phyloP scores from a whole-genome alignment of 1,284 basidiomycete genomes.

The Pholiota adiposa region DNA sequence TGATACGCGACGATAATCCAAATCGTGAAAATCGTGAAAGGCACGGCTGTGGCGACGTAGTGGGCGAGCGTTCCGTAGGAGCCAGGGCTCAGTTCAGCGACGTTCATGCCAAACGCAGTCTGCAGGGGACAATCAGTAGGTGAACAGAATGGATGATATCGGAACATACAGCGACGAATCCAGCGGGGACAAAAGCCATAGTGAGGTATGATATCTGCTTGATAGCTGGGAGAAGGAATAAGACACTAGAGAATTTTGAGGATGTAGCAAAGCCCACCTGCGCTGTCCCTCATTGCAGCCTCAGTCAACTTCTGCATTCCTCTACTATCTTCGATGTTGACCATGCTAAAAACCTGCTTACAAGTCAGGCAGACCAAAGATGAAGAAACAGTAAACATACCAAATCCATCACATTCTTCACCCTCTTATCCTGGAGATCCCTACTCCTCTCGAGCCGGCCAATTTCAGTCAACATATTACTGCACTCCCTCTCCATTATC shows the following conservation, averaged over 20 bases:
- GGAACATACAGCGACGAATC: slow-evolving; percentile 50
- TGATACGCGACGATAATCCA: slow-evolving; percentile 52
- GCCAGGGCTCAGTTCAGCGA: slow-evolving; percentile 36
- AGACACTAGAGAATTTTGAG: not conserved
- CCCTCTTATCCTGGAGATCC: slow-evolving; percentile 46
- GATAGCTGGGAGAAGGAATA: slow-evolving; percentile 39
- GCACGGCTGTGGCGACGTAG: slow-evolving; percentile 45
- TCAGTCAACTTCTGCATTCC: slow-evolving; percentile 51
- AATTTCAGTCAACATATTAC: slow-evolving; percentile 48
- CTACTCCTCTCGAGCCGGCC: slow-evolving; percentile 46
- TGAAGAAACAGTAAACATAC: slow-evolving; percentile 33
- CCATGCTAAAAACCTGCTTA: slow-evolving; percentile 49
- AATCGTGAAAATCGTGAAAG: slow-evolving; percentile 48
- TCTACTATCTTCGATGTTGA: slow-evolving; percentile 54
- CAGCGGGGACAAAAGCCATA: slow-evolving; percentile 60
- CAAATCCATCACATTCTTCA: slow-evolving; percentile 59
- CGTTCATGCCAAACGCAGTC: slow-evolving; percentile 52
- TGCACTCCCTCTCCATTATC: slow-evolving; percentile 47
- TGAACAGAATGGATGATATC: not conserved
- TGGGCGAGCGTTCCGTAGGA: slow-evolving; percentile 42
- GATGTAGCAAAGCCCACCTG: slow-evolving; percentile 31
- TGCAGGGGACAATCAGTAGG: slow-evolving; percentile 31
- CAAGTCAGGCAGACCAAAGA: not conserved
- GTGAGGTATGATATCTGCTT: slow-evolving; percentile 60
- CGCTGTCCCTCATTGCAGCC: slow-evolving; percentile 50